phyloP scores from a whole-genome alignment of 306 rosid genomes.

The Alnus glutinosa region DNA sequence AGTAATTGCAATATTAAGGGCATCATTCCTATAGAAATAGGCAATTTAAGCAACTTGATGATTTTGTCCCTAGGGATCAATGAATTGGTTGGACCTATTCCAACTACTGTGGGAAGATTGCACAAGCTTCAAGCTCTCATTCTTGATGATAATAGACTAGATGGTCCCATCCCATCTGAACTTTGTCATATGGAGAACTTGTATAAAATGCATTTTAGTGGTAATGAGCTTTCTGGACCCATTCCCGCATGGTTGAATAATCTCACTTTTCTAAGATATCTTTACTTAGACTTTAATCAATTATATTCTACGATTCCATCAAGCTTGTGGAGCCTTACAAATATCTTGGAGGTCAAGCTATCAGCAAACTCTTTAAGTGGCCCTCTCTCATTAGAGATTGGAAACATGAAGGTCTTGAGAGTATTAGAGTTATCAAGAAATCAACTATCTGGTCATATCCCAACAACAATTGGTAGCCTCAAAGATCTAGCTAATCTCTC shows the following conservation, averaged over 20 bases:
- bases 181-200: constrained; percentile 4
- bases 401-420: constrained; percentile 4
- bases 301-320: constrained; percentile 7
- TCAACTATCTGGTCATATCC: constrained; percentile 23
- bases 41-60: not conserved
- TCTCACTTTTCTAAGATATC: not conserved
- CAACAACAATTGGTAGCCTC: too few species aligned
- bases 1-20: too few species aligned
- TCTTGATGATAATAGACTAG: not conserved
- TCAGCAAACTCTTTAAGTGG: constrained; percentile 27
- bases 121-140: not conserved
- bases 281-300: not conserved
- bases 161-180: not conserved
- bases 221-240: constrained; percentile 7
- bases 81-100: constrained; percentile 1
- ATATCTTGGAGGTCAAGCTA: constrained; percentile 1
- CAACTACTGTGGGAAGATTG: too few species aligned
- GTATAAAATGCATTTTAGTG: not conserved
- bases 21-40: too few species aligned
- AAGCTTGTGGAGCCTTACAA: constrained; percentile 2
- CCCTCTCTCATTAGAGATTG: constrained; percentile 19
- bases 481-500: too few species aligned
- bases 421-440: constrained; percentile 24
- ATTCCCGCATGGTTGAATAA: not conserved
- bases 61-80: rapidly evolving